Evolutionary conservation across 805 yeast genomes (phyloP).

Genomic region (Saccharomycopsis fermentans): DNA sequence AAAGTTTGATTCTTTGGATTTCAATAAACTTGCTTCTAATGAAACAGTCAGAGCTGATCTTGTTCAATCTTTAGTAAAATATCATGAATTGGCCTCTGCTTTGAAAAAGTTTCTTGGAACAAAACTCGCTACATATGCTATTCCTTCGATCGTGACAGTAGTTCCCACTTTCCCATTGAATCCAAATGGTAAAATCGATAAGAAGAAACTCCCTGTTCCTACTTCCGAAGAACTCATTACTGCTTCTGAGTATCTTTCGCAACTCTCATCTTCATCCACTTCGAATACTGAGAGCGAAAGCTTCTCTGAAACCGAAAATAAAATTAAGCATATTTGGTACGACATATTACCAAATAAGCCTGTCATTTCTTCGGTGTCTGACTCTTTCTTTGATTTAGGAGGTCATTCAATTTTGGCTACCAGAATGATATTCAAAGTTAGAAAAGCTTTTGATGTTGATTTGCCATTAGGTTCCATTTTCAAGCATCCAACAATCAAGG

Average conservation of each 20-base stretch:
- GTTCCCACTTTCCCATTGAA: slow-evolving; percentile 79
- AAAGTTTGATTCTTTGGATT: slow-evolving; percentile 8
- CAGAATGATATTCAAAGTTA: slow-evolving; percentile 86
- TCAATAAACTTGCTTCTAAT: background rate
- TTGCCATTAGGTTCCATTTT: slow-evolving; percentile 86
- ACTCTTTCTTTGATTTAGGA: slow-evolving; percentile 93
- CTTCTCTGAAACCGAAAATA: slow-evolving; percentile 55
- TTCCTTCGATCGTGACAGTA: slow-evolving; percentile 87
- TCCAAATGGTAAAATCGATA: slow-evolving; percentile 97
- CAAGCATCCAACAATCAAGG: slow-evolving; percentile 75
- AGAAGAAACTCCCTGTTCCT: slow-evolving; percentile 94
- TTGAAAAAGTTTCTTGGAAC: slow-evolving; percentile 75
- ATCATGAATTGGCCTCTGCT: slow-evolving; percentile 67
- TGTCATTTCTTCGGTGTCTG: slow-evolving; percentile 61
- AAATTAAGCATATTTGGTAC: slow-evolving; percentile 77
- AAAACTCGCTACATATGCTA: slow-evolving; percentile 85
- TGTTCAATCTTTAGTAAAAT: slow-evolving; percentile 43
- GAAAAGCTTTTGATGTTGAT: slow-evolving; percentile 68
- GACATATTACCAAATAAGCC: slow-evolving; percentile 79
- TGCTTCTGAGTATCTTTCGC: slow-evolving; percentile 46
- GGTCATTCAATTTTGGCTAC: slow-evolving; percentile 98
- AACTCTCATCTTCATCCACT: slow-evolving; percentile 17
- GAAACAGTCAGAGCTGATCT: slow-evolving; percentile 8
- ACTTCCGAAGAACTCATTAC: slow-evolving; percentile 73
- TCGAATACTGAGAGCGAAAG: slow-evolving; percentile 36